A percentile compares a stretch with the other conserved stretches of the same genome.
Conservation (phyloP, 129 eudicot species). For the Artemisia annua region DNA sequence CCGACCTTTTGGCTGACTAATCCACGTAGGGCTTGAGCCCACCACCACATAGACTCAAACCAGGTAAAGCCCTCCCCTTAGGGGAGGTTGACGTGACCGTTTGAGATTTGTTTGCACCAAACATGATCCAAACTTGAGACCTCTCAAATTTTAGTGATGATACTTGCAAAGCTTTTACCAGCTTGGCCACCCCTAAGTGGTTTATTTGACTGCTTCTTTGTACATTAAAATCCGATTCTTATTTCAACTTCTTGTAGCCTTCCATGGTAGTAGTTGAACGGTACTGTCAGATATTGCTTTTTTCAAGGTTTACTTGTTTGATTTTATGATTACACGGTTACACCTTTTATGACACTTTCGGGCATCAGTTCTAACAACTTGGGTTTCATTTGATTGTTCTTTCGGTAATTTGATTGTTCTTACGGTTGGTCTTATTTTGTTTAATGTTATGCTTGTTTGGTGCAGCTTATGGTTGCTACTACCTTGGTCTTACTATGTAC, state of each 20-base stretch:
- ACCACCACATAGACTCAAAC: not conserved
- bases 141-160: not conserved
- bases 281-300: not conserved
- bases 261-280: not conserved
- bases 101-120: too few relatives aligned
- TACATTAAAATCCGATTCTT: conserved; percentile 1
- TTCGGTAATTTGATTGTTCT: not conserved
- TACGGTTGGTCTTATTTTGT: not conserved
- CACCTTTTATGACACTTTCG: conserved; percentile 8
- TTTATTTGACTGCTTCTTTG: not conserved
- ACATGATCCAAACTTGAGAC: too few relatives aligned
- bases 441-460: conserved; percentile 18
- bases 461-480: conserved; percentile 99
- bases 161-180: too few relatives aligned
- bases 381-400: conserved; percentile 1
- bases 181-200: too few relatives aligned
- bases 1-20: too few relatives aligned
- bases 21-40: too few relatives aligned
- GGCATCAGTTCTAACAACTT: conserved; percentile 4
- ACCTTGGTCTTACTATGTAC: conserved; percentile 89
- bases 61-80: too few relatives aligned
- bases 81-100: too few relatives aligned
- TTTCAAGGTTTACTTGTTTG: conserved; percentile 11
- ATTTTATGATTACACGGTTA: conserved; percentile 6
- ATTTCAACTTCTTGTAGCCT: not conserved